These are phyloP conservation scores for Leccinum arenicola DNA, from an alignment of 768 basidiomycete genomes.

Conservation along the genomic window DNA sequence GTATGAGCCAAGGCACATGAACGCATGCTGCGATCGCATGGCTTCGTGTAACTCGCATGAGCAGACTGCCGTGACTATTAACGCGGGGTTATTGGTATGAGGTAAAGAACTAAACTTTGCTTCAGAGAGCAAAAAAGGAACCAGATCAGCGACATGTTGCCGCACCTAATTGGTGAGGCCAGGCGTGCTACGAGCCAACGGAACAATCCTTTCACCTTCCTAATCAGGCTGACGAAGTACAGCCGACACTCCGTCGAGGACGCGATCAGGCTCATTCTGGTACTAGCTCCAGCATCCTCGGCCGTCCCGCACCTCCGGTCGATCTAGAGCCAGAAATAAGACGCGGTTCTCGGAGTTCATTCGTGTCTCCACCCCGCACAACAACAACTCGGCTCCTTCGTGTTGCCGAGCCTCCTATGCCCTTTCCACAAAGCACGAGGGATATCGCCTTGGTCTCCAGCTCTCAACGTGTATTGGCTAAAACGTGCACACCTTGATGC, in stretches of 20 bases:
- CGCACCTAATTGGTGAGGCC: conserved; percentile 26
- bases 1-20: conserved; percentile 17
- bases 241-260: conserved; percentile 18
- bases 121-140: not conserved
- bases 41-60: conserved; percentile 5
- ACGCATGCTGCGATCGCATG: conserved; percentile 21
- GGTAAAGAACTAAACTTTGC: not conserved
- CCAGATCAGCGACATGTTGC: conserved; percentile 10
- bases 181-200: not conserved
- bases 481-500: conserved; percentile 22
- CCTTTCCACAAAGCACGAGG: conserved; percentile 10
- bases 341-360: conserved; percentile 18
- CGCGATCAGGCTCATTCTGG: conserved; percentile 15
- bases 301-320: conserved; percentile 1
- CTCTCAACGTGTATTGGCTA: conserved; percentile 20
- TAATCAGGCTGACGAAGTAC: conserved; percentile 4
- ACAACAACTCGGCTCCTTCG: conserved; percentile 7
- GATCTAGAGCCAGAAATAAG: conserved; percentile 2
- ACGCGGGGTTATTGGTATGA: conserved; percentile 5
- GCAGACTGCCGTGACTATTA: conserved; percentile 11
- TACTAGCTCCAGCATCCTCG: conserved; percentile 5
- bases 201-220: conserved; percentile 12
- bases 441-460: not conserved
- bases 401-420: conserved; percentile 10
- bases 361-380: conserved; percentile 11